phyloP scores from a whole-genome alignment of 1,139 yeast genomes.

The Yamadazyma spencermartinsiae region DNA sequence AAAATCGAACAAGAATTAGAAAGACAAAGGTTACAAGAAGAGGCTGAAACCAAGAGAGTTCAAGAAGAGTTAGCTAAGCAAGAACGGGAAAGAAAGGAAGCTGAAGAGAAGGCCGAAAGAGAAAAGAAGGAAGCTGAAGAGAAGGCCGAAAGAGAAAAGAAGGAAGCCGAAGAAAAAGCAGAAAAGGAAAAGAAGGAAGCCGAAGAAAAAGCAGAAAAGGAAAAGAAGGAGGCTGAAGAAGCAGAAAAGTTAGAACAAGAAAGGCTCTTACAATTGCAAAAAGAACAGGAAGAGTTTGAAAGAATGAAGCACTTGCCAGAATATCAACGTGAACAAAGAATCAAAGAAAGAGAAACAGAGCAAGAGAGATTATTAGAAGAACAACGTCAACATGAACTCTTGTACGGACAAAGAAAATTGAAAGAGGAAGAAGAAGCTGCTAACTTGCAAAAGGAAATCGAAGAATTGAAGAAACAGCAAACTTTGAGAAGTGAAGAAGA shows the following conservation, averaged over 20 bases:
- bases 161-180: constrained; percentile 21
- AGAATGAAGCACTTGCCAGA: constrained; percentile 25
- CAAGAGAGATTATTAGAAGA: constrained; percentile 27
- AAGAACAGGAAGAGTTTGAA: constrained; percentile 23
- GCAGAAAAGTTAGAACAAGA: constrained; percentile 19
- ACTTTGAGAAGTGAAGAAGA: constrained; percentile 26
- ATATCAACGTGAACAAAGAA: constrained; percentile 28
- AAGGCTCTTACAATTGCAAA: constrained; percentile 14
- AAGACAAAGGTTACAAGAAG: constrained; percentile 34
- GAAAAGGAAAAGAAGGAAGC: constrained; percentile 18
- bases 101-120: constrained; percentile 17
- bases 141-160: constrained; percentile 21
- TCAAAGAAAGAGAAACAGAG: constrained; percentile 29
- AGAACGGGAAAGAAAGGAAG: constrained; percentile 28
- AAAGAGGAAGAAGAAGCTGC: constrained; percentile 27
- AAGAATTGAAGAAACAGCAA: constrained; percentile 28
- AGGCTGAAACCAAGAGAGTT: constrained; percentile 30
- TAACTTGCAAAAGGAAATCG: constrained; percentile 32
- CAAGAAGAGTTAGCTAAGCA: constrained; percentile 36
- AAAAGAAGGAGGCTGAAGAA: constrained; percentile 23
- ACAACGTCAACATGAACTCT: constrained; percentile 27
- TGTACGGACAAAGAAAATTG: constrained; percentile 26
- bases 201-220: constrained; percentile 23
- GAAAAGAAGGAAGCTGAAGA: constrained; percentile 32
- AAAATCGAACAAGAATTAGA: constrained; percentile 49